Base-by-base conservation (phyloP, 2,329 filamentous ascomycete species). In the Sporothrix brasiliensis region DNA sequence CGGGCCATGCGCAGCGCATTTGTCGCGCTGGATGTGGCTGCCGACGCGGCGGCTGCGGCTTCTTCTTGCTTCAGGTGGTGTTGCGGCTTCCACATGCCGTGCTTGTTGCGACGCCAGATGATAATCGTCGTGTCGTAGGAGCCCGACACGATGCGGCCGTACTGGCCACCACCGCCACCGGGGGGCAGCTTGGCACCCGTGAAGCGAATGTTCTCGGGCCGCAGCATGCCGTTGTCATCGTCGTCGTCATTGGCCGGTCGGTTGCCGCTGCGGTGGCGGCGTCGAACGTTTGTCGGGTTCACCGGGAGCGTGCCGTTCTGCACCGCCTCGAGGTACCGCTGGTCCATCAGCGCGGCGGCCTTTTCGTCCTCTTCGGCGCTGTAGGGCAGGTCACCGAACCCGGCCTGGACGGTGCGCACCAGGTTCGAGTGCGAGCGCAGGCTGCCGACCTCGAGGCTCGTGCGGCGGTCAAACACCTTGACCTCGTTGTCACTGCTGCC, bases 51-150 rank as follows among this genome's bases (percentile, higher is more conserved):
- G 1, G 58, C 79, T 0, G 87, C 85, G 2, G 89, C 90, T 71
- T 92, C 89, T 77, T 92, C 90, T 77, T 96, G 92, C 52, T 89
- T 86, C 11, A 97, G 83, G 58, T 88, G 87, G 74, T 94, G 92
- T 47, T 89, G 88, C 69, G 90, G 88, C 74, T 89, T 89, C 94
- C 95, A 98, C 34, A 91, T 87, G 2, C 94, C 94, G 74, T 95
- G 89, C 74, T 89, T 87, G 74, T 96, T 91, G 72, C 92, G 90
- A 75, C 92, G 91, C 95, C 95, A 99, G 70, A 99, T 92, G 74
- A 97, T 94, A 75, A 99, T 93, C 13, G 89, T 94, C 81, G 97
- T 93, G 75, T 99, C 95, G 75, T 99, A 99, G 0, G 93, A 97
- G 2, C 95, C 95, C 7, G 94, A 97, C 3, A 99, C 93, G 71